A percentile compares a stretch with the other conserved stretches of the same genome.
Evolutionary conservation across 2,329 filamentous ascomycete species (phyloP).

Genomic region (Colletotrichum kahawae): DNA sequence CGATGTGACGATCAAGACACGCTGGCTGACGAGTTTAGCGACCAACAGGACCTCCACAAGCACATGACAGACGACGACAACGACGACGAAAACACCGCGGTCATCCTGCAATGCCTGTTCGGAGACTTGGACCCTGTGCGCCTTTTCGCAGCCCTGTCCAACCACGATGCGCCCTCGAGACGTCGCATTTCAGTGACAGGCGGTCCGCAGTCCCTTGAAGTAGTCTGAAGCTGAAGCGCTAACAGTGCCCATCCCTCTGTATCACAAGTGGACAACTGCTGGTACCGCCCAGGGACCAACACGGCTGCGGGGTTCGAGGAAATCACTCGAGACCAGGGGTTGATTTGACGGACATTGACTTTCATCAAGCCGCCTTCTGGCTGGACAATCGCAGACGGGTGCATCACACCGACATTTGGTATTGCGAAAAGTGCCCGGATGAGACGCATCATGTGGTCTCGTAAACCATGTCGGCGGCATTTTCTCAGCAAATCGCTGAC

Average conservation of each 20-base stretch:
- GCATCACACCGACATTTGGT: slow-evolving; percentile 22
- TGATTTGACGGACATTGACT: not conserved
- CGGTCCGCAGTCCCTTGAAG: not conserved
- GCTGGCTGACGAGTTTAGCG: not conserved
- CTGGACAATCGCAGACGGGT: not conserved
- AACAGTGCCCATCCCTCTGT: not conserved
- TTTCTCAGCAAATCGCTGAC: not conserved
- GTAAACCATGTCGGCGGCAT: not conserved
- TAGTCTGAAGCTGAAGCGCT: slow-evolving; percentile 6
- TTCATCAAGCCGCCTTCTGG: not conserved
- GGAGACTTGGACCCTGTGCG: not conserved
- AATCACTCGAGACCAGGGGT: not conserved
- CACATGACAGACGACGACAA: not conserved
- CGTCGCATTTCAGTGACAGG: not conserved
- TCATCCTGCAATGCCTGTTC: not conserved
- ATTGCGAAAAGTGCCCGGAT: not conserved
- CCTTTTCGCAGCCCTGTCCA: not conserved
- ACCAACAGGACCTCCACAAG: not conserved
- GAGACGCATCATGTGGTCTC: slow-evolving; percentile 7
- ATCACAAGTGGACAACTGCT: not conserved
- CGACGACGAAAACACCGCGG: not conserved
- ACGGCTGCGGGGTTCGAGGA: not conserved
- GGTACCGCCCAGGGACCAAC: not conserved
- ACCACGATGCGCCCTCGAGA: not conserved
- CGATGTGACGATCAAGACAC: slow-evolving; percentile 14